phyloP scores from a whole-genome alignment of 176 grass and related monocot genomes.

The Oropetium thomaeum region DNA sequence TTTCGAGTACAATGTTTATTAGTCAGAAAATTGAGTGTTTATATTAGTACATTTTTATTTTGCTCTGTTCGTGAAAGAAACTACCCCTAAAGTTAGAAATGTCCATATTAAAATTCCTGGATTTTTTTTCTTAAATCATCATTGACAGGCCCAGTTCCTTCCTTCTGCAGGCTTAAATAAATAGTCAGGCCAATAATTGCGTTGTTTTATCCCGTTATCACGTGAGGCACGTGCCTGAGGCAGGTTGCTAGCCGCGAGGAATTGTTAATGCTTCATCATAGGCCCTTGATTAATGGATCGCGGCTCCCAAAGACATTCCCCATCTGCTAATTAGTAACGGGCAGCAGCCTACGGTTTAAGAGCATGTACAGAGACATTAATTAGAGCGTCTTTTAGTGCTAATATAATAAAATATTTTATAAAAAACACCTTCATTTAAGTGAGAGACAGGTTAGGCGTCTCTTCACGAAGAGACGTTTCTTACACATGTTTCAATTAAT shows the following conservation, averaged over 20 bases:
- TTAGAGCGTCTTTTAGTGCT: too few species aligned
- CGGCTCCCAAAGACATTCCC: conserved; percentile 24
- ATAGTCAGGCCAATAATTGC: conserved; percentile 19
- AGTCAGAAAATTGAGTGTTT: not conserved
- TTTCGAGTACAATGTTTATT: not conserved
- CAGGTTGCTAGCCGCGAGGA: not conserved
- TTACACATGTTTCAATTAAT: too few species aligned
- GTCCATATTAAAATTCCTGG: too few species aligned
- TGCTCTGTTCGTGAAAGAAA: too few species aligned
- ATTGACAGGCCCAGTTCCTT: not conserved
- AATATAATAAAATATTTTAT: too few species aligned
- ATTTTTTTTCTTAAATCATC: not conserved
- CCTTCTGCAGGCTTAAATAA: not conserved
- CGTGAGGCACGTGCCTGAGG: conserved; percentile 4
- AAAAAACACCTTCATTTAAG: too few species aligned
- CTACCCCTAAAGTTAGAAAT: too few species aligned
- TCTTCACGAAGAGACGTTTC: too few species aligned
- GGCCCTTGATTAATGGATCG: not conserved
- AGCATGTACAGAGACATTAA: too few species aligned
- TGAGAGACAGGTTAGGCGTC: too few species aligned
- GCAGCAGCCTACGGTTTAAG: not conserved
- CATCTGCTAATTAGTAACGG: not conserved
- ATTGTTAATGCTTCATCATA: conserved; percentile 31
- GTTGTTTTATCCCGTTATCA: conserved; percentile 7
- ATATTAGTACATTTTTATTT: too few species aligned